Evolutionary conservation across 495 filamentous ascomycete species (phyloP).

Genomic region (Podospora tetraspora): DNA sequence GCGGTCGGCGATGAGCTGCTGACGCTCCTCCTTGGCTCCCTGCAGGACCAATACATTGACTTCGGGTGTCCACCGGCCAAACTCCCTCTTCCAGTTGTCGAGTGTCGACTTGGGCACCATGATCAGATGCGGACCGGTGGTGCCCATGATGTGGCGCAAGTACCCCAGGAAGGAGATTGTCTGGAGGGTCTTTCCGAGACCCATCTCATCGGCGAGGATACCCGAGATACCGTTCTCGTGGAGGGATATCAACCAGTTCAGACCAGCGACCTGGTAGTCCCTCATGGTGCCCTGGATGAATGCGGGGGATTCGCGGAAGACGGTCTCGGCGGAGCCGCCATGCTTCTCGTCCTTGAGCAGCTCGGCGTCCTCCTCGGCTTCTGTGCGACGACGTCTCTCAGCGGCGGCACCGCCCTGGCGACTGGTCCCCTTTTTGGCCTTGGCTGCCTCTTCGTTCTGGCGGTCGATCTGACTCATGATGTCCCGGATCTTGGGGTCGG

Average conservation of each 20-base stretch:
- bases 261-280: conserved; percentile 88
- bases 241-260: conserved; percentile 98
- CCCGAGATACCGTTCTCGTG: conserved; percentile 99
- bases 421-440: conserved; percentile 63
- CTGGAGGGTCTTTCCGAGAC: conserved; percentile 89
- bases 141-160: conserved; percentile 80
- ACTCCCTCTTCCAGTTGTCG: conserved; percentile 98
- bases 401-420: conserved; percentile 81
- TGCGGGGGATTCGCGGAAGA: conserved; percentile 86
- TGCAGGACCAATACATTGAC: conserved; percentile 92
- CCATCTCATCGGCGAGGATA: conserved; percentile 97
- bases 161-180: conserved; percentile 90
- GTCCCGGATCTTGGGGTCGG: conserved; percentile 82
- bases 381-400: conserved; percentile 77
- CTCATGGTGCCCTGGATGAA: conserved; percentile 89
- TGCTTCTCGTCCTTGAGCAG: conserved; percentile 84
- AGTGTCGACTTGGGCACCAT: conserved; percentile 95
- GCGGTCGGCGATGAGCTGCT: conserved; percentile 82
- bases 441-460: conserved; percentile 74
- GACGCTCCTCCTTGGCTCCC: conserved; percentile 90
- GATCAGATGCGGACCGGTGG: conserved; percentile 87
- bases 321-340: conserved; percentile 75
- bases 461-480: conserved; percentile 90
- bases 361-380: conserved; percentile 97
- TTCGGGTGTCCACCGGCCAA: conserved; percentile 89